phyloP scores from a whole-genome alignment of 1,284 basidiomycete species.

The Rugiboletus extremiorientalis region DNA sequence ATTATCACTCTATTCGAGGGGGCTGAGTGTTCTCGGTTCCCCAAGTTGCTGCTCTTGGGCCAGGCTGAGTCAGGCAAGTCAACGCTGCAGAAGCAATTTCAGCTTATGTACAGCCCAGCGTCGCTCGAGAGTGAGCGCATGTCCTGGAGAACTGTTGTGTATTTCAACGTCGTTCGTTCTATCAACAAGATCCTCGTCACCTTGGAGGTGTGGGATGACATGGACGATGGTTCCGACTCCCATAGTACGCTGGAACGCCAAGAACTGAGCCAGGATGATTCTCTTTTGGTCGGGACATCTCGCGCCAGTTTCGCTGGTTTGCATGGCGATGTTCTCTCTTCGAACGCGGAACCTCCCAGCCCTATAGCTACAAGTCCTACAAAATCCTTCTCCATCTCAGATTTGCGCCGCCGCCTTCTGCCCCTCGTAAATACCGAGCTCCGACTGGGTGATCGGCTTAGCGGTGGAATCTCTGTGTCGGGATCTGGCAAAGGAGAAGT shows the following conservation, averaged over 20 bases:
- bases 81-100: slow-evolving; percentile 82
- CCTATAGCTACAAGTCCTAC: slow-evolving; percentile 29
- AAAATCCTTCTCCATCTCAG: slow-evolving; percentile 39
- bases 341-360: slow-evolving; percentile 17
- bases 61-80: slow-evolving; percentile 85
- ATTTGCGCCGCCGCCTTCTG: slow-evolving; percentile 56
- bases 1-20: slow-evolving; percentile 12
- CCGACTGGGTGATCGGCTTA: slow-evolving; percentile 65
- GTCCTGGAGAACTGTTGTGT: slow-evolving; percentile 82
- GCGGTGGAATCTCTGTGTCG: slow-evolving; percentile 66
- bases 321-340: slow-evolving; percentile 9
- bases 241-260: slow-evolving; percentile 35
- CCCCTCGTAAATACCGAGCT: slow-evolving; percentile 61
- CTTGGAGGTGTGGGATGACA: slow-evolving; percentile 66
- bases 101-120: slow-evolving; percentile 78
- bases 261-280: slow-evolving; percentile 27
- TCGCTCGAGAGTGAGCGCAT: slow-evolving; percentile 73
- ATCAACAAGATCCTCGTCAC: slow-evolving; percentile 72
- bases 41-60: slow-evolving; percentile 70
- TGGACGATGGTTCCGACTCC: slow-evolving; percentile 50
- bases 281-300: slow-evolving; percentile 19
- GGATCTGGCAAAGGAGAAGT: slow-evolving; percentile 71
- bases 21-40: slow-evolving; percentile 18
- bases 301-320: slow-evolving; percentile 11
- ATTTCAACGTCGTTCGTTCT: slow-evolving; percentile 78